A percentile compares a stretch with the other conserved stretches of the same genome.
Conservation (phyloP, 192 early-diverging fungal species). For the Chytriomyces confervae region DNA sequence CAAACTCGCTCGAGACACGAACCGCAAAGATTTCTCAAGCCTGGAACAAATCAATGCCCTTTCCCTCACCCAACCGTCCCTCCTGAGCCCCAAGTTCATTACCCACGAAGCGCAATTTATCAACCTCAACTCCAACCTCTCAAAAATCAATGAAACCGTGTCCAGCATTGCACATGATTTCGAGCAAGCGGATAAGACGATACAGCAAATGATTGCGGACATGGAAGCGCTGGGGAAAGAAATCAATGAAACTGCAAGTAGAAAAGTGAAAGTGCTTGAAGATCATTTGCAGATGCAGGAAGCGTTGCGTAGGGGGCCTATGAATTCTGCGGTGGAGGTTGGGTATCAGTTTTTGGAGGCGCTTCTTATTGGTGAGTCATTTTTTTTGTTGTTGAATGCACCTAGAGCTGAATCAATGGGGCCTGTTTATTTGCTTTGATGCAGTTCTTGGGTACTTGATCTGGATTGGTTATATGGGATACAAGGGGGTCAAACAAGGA, state of each 20-base stretch:
- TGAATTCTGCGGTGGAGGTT: slow-evolving; percentile 23
- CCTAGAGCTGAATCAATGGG: not conserved
- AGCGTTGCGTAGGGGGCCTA: not conserved
- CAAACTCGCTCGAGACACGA: not conserved
- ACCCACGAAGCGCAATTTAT: slow-evolving; percentile 24
- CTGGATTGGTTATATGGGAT: slow-evolving; percentile 24
- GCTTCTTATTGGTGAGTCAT: slow-evolving; percentile 16
- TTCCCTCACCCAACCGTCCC: too few species aligned
- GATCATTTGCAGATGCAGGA: slow-evolving; percentile 18
- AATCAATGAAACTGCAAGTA: slow-evolving; percentile 16
- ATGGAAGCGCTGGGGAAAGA: slow-evolving; percentile 14
- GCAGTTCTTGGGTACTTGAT: slow-evolving; percentile 23
- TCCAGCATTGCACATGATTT: not conserved
- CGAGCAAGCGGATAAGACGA: slow-evolving; percentile 7
- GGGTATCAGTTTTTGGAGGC: slow-evolving; percentile 27
- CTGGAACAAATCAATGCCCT: not conserved
- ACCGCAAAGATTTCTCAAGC: not conserved
- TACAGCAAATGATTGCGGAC: slow-evolving; percentile 5
- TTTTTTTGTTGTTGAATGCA: not conserved
- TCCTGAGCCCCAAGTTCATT: too few species aligned
- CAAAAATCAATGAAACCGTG: not conserved
- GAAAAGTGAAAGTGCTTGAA: slow-evolving; percentile 20
- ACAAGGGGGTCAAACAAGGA: slow-evolving; percentile 4
- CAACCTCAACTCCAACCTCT: not conserved
- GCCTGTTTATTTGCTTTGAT: not conserved